Evolutionary conservation across 2,329 filamentous ascomycete species (phyloP).

Genomic region (Fusarium decemcellulare): DNA sequence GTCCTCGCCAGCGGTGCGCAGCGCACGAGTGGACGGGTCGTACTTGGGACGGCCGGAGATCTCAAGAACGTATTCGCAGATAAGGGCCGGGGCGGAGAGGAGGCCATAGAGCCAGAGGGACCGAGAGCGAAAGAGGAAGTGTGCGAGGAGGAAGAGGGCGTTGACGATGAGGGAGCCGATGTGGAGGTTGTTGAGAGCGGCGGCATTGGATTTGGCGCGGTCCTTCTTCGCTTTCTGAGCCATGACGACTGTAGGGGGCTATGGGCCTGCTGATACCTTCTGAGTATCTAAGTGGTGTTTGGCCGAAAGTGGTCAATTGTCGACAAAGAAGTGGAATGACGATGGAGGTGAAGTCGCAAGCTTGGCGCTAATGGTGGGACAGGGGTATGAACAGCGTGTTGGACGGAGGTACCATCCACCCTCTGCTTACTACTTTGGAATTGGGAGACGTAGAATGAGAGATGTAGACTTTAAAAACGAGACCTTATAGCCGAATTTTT

Average conservation of each 20-base stretch:
- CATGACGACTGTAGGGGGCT: slow-evolving; percentile 56
- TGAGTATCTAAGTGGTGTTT: too few relatives aligned
- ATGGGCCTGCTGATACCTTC: too few relatives aligned
- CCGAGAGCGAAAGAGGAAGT: slow-evolving; percentile 76
- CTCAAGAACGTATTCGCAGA: slow-evolving; percentile 90
- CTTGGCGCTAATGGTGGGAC: slow-evolving; percentile 8
- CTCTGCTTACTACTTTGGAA: slow-evolving; percentile 11
- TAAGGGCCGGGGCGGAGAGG: slow-evolving; percentile 80
- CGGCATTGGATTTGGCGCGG: slow-evolving; percentile 82
- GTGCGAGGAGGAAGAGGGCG: slow-evolving; percentile 79
- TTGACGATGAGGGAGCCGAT: slow-evolving; percentile 81
- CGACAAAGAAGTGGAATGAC: slow-evolving; percentile 29
- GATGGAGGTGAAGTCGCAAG: slow-evolving; percentile 7
- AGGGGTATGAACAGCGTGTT: slow-evolving; percentile 24
- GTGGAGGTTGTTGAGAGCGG: slow-evolving; percentile 85
- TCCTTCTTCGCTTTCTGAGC: slow-evolving; percentile 76
- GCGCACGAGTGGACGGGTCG: slow-evolving; percentile 72
- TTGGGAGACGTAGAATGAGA: too few relatives aligned
- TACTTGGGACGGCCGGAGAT: slow-evolving; percentile 84
- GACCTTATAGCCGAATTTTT: too few relatives aligned
- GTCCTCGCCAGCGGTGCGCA: slow-evolving; percentile 88
- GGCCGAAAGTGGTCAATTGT: not conserved
- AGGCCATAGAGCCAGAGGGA: slow-evolving; percentile 78
- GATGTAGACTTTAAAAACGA: too few relatives aligned
- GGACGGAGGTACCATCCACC: slow-evolving; percentile 26